Conservation (phyloP, 352 stramenopile species). For the Pythium brassicae region DNA sequence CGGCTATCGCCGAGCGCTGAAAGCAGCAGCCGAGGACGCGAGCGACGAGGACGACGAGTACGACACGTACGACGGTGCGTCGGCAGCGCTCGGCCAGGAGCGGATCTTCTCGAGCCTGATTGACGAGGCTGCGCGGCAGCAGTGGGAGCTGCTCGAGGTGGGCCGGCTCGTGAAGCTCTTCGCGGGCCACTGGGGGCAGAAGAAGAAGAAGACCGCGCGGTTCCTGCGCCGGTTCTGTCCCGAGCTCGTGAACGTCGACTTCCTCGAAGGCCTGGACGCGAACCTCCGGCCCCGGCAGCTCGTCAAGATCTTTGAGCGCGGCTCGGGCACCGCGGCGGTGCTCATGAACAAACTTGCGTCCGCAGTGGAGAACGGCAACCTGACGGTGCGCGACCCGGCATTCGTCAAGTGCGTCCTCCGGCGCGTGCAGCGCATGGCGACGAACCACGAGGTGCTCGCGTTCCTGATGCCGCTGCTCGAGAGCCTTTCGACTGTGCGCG, state of each 20-base stretch:
- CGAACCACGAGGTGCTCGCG: conserved; percentile 60
- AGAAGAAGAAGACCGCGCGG: conserved; percentile 46
- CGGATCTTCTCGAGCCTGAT: conserved; percentile 73
- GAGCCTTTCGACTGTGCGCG: conserved; percentile 64
- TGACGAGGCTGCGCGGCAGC: conserved; percentile 64
- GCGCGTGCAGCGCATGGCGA: conserved; percentile 24
- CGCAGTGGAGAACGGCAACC: conserved; percentile 62
- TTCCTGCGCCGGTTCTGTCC: conserved; percentile 64
- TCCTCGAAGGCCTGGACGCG: conserved; percentile 72
- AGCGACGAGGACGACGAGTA: not conserved
- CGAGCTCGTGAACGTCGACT: conserved; percentile 84
- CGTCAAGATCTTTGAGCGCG: conserved; percentile 62
- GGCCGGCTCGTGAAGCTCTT: conserved; percentile 80
- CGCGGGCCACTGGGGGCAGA: conserved; percentile 46
- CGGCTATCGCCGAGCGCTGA: not conserved
- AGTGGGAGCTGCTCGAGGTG: conserved; percentile 77
- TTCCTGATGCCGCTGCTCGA: conserved; percentile 68
- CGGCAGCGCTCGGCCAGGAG: conserved; percentile 16
- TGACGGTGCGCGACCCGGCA: conserved; percentile 47
- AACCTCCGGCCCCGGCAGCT: conserved; percentile 49
- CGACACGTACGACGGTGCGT: not conserved
- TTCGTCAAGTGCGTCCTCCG: conserved; percentile 25
- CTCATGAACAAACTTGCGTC: conserved; percentile 75
- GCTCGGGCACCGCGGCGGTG: conserved; percentile 49
- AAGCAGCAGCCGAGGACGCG: not conserved